Conservation (phyloP, 176 grass and related monocot genomes). For the Avena atlantica region DNA sequence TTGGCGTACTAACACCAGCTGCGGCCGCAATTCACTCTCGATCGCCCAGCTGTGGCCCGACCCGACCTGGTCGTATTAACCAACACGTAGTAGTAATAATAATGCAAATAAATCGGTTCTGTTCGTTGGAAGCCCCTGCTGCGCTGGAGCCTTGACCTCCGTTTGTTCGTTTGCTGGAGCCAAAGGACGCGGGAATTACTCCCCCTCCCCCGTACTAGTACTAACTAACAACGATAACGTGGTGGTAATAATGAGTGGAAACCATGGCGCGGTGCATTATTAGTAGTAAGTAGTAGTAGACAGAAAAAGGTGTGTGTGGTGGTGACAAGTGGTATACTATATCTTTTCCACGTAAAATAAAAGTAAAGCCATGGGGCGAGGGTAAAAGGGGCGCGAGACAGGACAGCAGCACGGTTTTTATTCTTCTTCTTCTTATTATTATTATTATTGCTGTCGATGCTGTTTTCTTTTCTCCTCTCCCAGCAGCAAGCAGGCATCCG, state of each 20-base stretch:
- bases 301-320: not conserved
- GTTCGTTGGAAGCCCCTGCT: not conserved
- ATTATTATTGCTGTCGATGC: too few species aligned
- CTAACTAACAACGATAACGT: not conserved
- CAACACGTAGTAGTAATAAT: not conserved
- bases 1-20: not conserved
- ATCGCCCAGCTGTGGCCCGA: not conserved
- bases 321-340: not conserved
- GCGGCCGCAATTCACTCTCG: not conserved
- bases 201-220: too few species aligned
- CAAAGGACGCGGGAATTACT: not conserved
- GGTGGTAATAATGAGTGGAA: not conserved
- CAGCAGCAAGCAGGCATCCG: not conserved
- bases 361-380: not conserved
- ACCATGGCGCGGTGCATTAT: not conserved
- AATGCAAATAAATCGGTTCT: not conserved
- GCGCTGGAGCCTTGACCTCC: not conserved
- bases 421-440: not conserved
- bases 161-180: not conserved
- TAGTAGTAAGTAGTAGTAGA: not conserved
- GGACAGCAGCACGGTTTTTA: constrained; percentile 6
- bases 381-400: constrained; percentile 8
- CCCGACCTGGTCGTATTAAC: not conserved
- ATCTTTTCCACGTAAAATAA: not conserved
- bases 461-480: too few species aligned